Evolutionary conservation across 345 rosid species (phyloP).

Genomic region (Citropsis articulata): DNA sequence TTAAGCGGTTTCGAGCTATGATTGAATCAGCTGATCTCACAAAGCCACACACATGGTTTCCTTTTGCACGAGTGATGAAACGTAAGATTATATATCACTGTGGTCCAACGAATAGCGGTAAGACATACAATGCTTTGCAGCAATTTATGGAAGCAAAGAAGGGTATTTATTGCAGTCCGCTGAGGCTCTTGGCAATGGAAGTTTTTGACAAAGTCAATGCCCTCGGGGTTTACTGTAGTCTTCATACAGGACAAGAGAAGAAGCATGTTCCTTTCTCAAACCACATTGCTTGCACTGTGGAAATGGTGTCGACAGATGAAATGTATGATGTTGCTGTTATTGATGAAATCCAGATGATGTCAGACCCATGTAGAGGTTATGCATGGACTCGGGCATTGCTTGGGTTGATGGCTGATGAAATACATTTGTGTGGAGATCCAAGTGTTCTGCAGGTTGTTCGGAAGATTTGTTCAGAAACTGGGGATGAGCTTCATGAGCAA

Average conservation of each 20-base stretch:
- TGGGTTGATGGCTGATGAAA: constrained; percentile 90
- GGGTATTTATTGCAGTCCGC: constrained; percentile 89
- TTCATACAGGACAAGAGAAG: constrained; percentile 89
- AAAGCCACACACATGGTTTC: constrained; percentile 89
- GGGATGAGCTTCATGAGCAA: constrained; percentile 77
- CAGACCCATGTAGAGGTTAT: constrained; percentile 70
- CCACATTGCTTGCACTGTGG: constrained; percentile 88
- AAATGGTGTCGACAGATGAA: constrained; percentile 81
- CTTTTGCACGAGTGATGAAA: constrained; percentile 89
- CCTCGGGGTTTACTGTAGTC: constrained; percentile 84
- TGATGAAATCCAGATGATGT: constrained; percentile 93
- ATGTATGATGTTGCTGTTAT: constrained; percentile 86
- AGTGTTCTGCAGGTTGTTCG: constrained; percentile 78
- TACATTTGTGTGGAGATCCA: constrained; percentile 95
- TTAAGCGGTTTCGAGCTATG: constrained; percentile 57
- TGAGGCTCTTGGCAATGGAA: constrained; percentile 96
- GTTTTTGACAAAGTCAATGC: constrained; percentile 96
- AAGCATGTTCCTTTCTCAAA: constrained; percentile 73
- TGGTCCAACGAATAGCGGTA: constrained; percentile 97
- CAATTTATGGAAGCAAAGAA: constrained; percentile 85
- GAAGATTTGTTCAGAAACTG: constrained; percentile 81
- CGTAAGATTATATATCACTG: constrained; percentile 86
- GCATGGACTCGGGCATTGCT: constrained; percentile 95
- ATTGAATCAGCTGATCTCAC: constrained; percentile 81
- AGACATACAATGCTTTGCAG: constrained; percentile 88